phyloP scores from a whole-genome alignment of 805 yeast genomes.

The Candida wancherniae region DNA sequence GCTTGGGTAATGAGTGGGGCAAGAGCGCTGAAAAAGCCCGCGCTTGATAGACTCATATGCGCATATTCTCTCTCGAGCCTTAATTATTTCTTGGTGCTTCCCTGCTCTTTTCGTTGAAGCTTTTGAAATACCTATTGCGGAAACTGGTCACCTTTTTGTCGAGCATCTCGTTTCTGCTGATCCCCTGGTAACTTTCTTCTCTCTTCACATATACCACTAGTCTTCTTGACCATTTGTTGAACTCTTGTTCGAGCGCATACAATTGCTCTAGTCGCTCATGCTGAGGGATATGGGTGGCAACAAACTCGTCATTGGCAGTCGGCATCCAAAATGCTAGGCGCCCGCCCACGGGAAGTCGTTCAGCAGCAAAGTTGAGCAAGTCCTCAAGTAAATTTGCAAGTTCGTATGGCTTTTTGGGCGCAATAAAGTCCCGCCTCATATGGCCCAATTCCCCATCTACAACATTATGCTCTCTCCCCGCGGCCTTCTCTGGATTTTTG shows the following conservation, averaged over 20 bases:
- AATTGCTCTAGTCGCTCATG: slow-evolving; percentile 69
- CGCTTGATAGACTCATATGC: slow-evolving; percentile 13
- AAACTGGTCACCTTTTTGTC: slow-evolving; percentile 50
- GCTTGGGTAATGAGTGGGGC: too few species aligned
- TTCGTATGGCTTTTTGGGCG: slow-evolving; percentile 88
- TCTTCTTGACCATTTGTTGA: slow-evolving; percentile 90
- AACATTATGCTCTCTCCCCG: slow-evolving; percentile 67
- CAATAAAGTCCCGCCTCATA: slow-evolving; percentile 76
- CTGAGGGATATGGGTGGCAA: slow-evolving; percentile 67
- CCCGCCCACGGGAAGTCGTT: slow-evolving; percentile 67
- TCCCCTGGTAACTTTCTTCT: slow-evolving; percentile 46
- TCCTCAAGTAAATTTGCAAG: slow-evolving; percentile 75
- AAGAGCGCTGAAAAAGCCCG: too few species aligned
- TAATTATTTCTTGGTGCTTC: too few species aligned
- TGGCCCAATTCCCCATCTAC: slow-evolving; percentile 78
- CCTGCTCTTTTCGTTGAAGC: slow-evolving; percentile 46
- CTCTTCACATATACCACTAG: slow-evolving; percentile 74
- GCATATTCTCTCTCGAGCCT: too few species aligned
- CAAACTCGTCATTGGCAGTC: slow-evolving; percentile 81
- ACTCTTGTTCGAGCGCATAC: slow-evolving; percentile 77
- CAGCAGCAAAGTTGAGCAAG: slow-evolving; percentile 65
- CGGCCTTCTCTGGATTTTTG: slow-evolving; percentile 57
- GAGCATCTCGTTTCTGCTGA: slow-evolving; percentile 40
- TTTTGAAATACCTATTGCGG: slow-evolving; percentile 70
- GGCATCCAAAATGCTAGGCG: slow-evolving; percentile 97